Base-by-base conservation (phyloP, 2,329 filamentous ascomycete genomes). In the Fusarium humuli region DNA sequence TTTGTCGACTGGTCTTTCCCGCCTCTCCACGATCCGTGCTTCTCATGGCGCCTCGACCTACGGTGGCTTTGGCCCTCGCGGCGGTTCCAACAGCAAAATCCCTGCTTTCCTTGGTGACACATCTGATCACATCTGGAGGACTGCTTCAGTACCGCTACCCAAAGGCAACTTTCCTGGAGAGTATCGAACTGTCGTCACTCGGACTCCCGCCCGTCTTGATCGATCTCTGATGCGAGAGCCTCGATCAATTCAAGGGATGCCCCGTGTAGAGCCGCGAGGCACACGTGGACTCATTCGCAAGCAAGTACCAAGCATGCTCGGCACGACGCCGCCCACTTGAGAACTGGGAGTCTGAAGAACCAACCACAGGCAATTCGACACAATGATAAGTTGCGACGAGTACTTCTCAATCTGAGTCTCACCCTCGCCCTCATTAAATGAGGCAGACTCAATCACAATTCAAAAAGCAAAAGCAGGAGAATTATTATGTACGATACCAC, bases 221-320 rank as follows among this genome's bases (percentile, higher is more conserved):
- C 87, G 91, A 6, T 88, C 90, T 16, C 84, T 98, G 48, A 97
- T 98, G 94, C 93, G 94, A 78, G 94, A 98, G 80, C 94, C 94
- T 30, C 88, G 94, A 61, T 90, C 93, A 67, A 95, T 97, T 41
- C 94, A 97, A 78, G 94, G 94, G 37, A 90, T 94, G n/a, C 94
- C 94, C 25, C 83, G 88, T 34, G 84, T 86, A 20, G 86, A 88
- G 62, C 83, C 84, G 59, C 82, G 83, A n/a, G 79, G 84, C 32
- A 81, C 81, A 10, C 82, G 82, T 41, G 84, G 85, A 29, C 79
- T 89, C 50, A 75, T 86, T 56, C 79, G 87, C 69, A 89, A 89
- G 76, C 87, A 89, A 73, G 87, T 89, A 25, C 81, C 82, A 22
- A 83, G 81, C 67, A 83, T 84, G 82, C 71, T 84, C 44, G 82